Evolutionary conservation across 495 filamentous ascomycete species (phyloP).

Genomic region (Lepraria neglecta): DNA sequence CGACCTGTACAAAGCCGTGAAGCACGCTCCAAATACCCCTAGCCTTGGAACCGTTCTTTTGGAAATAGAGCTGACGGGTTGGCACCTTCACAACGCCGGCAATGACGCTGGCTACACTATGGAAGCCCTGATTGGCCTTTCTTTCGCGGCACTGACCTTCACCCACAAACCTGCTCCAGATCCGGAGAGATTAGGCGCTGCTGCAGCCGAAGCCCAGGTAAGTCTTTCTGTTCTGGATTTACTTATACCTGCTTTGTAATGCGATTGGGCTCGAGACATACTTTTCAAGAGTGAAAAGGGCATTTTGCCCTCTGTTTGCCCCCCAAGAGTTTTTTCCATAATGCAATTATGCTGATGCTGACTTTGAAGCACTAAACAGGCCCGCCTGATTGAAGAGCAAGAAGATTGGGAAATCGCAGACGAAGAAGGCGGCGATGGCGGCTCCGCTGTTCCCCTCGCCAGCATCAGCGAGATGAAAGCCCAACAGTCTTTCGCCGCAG

Average conservation of each 20-base stretch:
- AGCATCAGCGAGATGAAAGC: constrained; percentile 8
- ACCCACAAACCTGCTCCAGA: background rate
- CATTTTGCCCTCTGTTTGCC: no score
- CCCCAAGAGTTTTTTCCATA: no score
- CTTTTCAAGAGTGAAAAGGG: no score
- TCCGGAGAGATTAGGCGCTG: constrained; percentile 12
- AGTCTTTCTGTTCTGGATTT: no score
- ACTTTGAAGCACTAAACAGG: background rate
- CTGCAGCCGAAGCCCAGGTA: constrained; percentile 22
- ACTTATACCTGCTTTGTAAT: no score
- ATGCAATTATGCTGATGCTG: no score
- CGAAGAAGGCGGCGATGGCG: constrained; percentile 29
- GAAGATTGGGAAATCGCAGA: constrained; percentile 31
- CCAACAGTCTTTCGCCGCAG: constrained; percentile 4
- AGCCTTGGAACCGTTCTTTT: constrained; percentile 56
- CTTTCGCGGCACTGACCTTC: constrained; percentile 35
- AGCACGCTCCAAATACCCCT: constrained; percentile 41
- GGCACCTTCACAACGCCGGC: constrained; percentile 82
- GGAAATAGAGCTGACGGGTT: constrained; percentile 54
- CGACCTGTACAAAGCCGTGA: constrained; percentile 55
- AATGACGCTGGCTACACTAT: constrained; percentile 89
- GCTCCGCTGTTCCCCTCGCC: constrained; percentile 15
- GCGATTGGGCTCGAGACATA: no score
- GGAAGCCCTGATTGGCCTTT: constrained; percentile 64
- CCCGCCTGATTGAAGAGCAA: constrained; percentile 24